Conservation (phyloP, 805 yeast genomes). For the Metschnikowia koreensis region DNA sequence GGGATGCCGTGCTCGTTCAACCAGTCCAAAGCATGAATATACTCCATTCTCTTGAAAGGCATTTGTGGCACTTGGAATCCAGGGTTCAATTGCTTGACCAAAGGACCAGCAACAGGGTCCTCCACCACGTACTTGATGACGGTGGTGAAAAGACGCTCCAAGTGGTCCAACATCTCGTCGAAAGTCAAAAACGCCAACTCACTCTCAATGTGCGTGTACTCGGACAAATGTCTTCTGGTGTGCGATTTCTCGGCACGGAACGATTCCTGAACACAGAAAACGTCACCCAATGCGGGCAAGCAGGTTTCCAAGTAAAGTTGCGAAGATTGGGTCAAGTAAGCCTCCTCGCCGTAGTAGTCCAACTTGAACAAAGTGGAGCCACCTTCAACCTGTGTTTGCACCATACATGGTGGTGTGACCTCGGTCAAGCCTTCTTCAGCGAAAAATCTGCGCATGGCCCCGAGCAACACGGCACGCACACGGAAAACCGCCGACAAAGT, state of each 20-base stretch:
- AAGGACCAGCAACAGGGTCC: slow-evolving; percentile 91
- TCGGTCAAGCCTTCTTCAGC: slow-evolving; percentile 74
- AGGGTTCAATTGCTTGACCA: slow-evolving; percentile 91
- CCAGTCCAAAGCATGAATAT: slow-evolving; percentile 91
- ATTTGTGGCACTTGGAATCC: slow-evolving; percentile 73
- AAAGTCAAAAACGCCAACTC: slow-evolving; percentile 87
- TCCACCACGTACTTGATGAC: slow-evolving; percentile 73
- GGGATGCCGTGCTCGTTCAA: slow-evolving; percentile 90
- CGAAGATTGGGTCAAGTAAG: slow-evolving; percentile 93
- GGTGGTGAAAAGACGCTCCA: slow-evolving; percentile 73
- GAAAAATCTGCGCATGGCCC: slow-evolving; percentile 73
- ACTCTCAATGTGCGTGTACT: slow-evolving; percentile 95
- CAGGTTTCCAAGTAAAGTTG: slow-evolving; percentile 96
- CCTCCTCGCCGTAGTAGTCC: slow-evolving; percentile 96
- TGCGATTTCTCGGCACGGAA: slow-evolving; percentile 99
- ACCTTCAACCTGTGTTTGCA: slow-evolving; percentile 99
- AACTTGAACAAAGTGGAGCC: slow-evolving; percentile 93
- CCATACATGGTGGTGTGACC: slow-evolving; percentile 99
- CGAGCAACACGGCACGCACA: slow-evolving; percentile 81
- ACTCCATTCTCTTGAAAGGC: slow-evolving; percentile 91
- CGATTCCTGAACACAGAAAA: slow-evolving; percentile 95
- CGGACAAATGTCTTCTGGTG: slow-evolving; percentile 96
- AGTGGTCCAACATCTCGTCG: slow-evolving; percentile 80
- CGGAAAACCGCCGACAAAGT: slow-evolving; percentile 88
- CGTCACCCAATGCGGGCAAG: slow-evolving; percentile 95